Evolutionary conservation across 192 early-diverging fungal species (phyloP).

Genomic region (Umbelopsis vinacea): DNA sequence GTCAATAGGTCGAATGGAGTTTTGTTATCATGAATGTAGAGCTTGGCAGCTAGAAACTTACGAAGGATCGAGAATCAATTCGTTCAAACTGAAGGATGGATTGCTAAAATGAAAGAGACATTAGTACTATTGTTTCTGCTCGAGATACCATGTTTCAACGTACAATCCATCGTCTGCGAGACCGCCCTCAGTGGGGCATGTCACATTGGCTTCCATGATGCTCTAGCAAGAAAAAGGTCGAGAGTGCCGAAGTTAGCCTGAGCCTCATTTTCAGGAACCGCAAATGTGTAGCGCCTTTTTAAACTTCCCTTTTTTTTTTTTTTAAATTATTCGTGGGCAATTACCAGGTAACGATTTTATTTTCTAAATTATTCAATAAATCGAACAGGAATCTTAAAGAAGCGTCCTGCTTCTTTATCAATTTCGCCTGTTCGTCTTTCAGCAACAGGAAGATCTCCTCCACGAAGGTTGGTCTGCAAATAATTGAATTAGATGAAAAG

Average conservation of each 20-base stretch:
- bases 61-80: slow-evolving; percentile 31
- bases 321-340: no score
- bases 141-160: neutral
- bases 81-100: slow-evolving; percentile 31
- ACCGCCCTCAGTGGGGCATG: slow-evolving; percentile 29
- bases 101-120: slow-evolving; percentile 16
- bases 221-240: neutral
- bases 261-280: slow-evolving; percentile 18
- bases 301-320: neutral
- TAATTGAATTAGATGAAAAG: neutral
- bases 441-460: slow-evolving; percentile 27
- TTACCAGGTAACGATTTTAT: neutral
- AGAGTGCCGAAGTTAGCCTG: neutral
- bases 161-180: slow-evolving; percentile 37
- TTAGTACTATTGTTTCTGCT: neutral
- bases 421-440: slow-evolving; percentile 5
- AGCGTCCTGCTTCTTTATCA: slow-evolving; percentile 12
- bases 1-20: neutral
- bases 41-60: neutral
- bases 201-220: slow-evolving; percentile 18
- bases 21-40: neutral
- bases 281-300: neutral
- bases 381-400: slow-evolving; percentile 37
- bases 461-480: slow-evolving; percentile 36
- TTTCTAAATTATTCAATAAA: slow-evolving; percentile 19